Percentiles rank a stretch among this genome's conserved stretches.
Evolutionary conservation across 139 green algal species (phyloP).

Genomic region (Volvox reticuliferus): DNA sequence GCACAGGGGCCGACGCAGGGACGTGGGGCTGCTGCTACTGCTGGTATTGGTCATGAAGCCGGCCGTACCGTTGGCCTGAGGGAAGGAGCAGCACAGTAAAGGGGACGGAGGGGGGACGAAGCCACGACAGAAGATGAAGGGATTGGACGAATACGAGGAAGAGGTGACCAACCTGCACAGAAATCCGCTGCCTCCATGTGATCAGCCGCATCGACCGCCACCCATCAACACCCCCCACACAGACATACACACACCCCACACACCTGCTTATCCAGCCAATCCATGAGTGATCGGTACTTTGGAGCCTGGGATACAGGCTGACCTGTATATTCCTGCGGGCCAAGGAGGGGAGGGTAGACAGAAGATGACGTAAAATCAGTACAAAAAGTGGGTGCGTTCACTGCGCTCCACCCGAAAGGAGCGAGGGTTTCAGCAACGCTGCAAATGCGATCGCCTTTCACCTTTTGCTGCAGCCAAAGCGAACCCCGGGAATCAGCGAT

Average conservation of each 20-base stretch:
- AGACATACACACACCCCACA: background rate
- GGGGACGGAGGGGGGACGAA: background rate
- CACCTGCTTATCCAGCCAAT: slow-evolving; percentile 41
- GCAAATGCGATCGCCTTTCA: too few relatives aligned
- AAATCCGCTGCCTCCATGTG: too few relatives aligned
- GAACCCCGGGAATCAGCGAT: too few relatives aligned
- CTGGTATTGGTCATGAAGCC: background rate
- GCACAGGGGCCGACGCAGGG: slow-evolving; percentile 19
- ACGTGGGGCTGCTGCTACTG: background rate
- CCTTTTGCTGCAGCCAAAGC: too few relatives aligned
- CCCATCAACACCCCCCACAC: background rate
- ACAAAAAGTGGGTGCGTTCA: too few relatives aligned
- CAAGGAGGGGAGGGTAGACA: background rate
- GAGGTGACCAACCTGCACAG: too few relatives aligned
- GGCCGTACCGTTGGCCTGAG: slow-evolving; percentile 1
- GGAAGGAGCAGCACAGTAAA: background rate
- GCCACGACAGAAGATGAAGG: too few relatives aligned
- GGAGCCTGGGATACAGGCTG: background rate
- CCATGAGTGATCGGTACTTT: slow-evolving; percentile 45
- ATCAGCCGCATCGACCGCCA: background rate
- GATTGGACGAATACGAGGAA: too few relatives aligned
- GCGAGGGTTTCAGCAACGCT: too few relatives aligned
- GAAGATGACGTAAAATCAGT: background rate
- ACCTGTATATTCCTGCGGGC: slow-evolving; percentile 31
- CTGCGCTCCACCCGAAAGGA: too few relatives aligned